These are phyloP conservation scores for Ashbya aceris DNA, from an alignment of 1,139 yeast genomes.

Conservation along the genomic window DNA sequence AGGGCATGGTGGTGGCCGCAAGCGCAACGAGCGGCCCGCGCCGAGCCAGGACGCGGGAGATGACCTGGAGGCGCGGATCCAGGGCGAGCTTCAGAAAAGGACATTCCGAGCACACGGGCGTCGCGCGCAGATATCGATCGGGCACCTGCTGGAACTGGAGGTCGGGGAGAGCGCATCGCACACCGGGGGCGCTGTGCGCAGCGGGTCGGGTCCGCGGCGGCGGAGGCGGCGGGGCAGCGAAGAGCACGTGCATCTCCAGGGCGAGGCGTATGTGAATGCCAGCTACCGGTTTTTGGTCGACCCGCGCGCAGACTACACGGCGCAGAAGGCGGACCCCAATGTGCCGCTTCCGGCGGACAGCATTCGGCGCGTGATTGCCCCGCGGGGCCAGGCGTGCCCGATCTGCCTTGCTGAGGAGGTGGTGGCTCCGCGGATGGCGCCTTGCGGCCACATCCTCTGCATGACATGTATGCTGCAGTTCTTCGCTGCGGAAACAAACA, in stretches of 20 bases:
- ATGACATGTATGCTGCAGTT: constrained; percentile 69
- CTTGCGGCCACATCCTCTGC: constrained; percentile 91
- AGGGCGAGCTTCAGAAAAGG: constrained; percentile 32
- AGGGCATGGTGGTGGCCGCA: background rate
- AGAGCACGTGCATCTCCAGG: constrained; percentile 41
- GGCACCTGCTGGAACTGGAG: constrained; percentile 55
- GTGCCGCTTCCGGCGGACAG: constrained; percentile 52
- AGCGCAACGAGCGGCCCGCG: background rate
- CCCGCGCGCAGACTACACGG: constrained; percentile 42
- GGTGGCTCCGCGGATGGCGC: constrained; percentile 88
- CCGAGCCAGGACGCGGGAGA: background rate
- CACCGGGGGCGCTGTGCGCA: constrained; percentile 8
- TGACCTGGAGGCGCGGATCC: constrained; percentile 26
- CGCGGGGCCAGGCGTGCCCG: constrained; percentile 73
- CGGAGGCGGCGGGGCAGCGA: constrained; percentile 22
- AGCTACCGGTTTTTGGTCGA: constrained; percentile 78
- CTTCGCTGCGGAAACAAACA: constrained; percentile 44
- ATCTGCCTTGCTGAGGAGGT: constrained; percentile 80
- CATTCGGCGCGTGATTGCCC: constrained; percentile 63
- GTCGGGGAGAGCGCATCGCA: constrained; percentile 43
- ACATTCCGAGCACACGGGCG: constrained; percentile 33
- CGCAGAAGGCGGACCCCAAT: constrained; percentile 66
- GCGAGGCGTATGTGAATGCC: constrained; percentile 73
- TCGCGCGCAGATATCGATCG: constrained; percentile 50
- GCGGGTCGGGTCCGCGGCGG: constrained; percentile 9